These are phyloP conservation scores for Houttuynia cordata DNA, from an alignment of 164 flowering plant genomes.

Conservation along the genomic window DNA sequence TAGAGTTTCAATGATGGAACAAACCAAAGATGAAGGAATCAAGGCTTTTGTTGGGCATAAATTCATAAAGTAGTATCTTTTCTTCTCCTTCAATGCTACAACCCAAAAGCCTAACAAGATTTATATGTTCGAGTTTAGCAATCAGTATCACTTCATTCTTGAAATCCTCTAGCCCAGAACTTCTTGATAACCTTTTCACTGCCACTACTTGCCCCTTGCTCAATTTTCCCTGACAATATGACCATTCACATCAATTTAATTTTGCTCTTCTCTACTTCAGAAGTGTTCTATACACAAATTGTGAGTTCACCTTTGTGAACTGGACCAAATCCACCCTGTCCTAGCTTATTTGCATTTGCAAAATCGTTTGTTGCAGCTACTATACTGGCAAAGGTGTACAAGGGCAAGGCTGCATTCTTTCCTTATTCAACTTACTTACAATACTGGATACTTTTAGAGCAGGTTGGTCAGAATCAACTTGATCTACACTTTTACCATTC, in stretches of 20 bases:
- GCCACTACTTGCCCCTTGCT: not conserved
- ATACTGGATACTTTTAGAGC: no score
- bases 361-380: not conserved
- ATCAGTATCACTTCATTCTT: constrained; percentile 3
- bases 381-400: not conserved
- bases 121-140: constrained; percentile 47
- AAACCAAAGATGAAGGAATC: constrained; percentile 50
- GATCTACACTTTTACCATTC: constrained; percentile 7
- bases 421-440: no score
- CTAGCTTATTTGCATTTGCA: constrained; percentile 1
- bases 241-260: not conserved
- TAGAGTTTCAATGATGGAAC: not conserved
- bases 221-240: not conserved
- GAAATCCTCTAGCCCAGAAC: constrained; percentile 5
- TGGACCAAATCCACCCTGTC: constrained; percentile 3
- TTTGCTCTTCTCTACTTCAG: not conserved
- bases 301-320: constrained; percentile 1
- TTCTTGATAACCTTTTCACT: constrained; percentile 3
- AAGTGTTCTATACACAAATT: not conserved
- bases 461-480: not conserved
- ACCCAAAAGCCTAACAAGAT: constrained; percentile 65
- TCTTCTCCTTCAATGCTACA: constrained; percentile 62
- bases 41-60: constrained; percentile 68
- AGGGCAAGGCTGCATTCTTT: not conserved
- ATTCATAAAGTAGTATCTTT: constrained; percentile 58